A percentile compares a stretch with the other conserved stretches of the same genome.
Evolutionary conservation across 2,329 filamentous ascomycete species (phyloP).

Genomic region (Colletotrichum orbiculare): DNA sequence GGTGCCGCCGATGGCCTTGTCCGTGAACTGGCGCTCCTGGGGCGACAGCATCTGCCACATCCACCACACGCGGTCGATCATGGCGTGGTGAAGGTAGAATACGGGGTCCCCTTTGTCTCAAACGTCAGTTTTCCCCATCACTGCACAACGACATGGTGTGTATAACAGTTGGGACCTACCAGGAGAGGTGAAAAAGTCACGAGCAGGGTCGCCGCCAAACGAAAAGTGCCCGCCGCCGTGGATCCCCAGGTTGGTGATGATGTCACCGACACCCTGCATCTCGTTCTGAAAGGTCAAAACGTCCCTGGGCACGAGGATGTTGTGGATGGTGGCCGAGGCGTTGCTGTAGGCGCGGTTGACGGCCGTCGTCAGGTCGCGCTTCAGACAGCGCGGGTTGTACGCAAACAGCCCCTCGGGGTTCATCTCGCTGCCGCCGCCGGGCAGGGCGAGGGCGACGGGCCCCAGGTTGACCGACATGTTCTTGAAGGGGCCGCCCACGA

Average conservation of each 20-base stretch:
- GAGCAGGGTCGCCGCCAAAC: constrained; percentile 51
- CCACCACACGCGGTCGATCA: constrained; percentile 41
- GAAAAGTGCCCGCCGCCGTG: constrained; percentile 34
- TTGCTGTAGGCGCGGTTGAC: constrained; percentile 43
- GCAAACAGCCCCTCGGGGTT: constrained; percentile 42
- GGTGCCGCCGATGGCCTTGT: constrained; percentile 39
- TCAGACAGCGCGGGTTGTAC: constrained; percentile 57
- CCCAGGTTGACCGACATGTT: constrained; percentile 54
- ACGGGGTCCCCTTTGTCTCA: constrained; percentile 41
- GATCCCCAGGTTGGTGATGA: constrained; percentile 43
- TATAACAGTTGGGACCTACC: constrained; percentile 31
- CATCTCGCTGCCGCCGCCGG: constrained; percentile 40
- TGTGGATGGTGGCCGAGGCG: constrained; percentile 44
- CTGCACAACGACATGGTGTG: too few relatives aligned
- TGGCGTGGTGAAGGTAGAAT: constrained; percentile 49
- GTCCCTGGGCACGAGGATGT: constrained; percentile 50
- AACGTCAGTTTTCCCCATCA: too few relatives aligned
- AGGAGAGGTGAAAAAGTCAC: constrained; percentile 52
- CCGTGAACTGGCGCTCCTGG: constrained; percentile 39
- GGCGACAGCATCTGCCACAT: constrained; percentile 40
- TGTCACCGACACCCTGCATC: constrained; percentile 51
- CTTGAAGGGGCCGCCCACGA: constrained; percentile 61
- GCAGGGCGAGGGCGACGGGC: constrained; percentile 46
- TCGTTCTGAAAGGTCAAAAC: constrained; percentile 56
- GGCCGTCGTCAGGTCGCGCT: constrained; percentile 46